Evolutionary conservation across 1,284 basidiomycete species (phyloP).

Genomic region (Ceratobasidium sp.): DNA sequence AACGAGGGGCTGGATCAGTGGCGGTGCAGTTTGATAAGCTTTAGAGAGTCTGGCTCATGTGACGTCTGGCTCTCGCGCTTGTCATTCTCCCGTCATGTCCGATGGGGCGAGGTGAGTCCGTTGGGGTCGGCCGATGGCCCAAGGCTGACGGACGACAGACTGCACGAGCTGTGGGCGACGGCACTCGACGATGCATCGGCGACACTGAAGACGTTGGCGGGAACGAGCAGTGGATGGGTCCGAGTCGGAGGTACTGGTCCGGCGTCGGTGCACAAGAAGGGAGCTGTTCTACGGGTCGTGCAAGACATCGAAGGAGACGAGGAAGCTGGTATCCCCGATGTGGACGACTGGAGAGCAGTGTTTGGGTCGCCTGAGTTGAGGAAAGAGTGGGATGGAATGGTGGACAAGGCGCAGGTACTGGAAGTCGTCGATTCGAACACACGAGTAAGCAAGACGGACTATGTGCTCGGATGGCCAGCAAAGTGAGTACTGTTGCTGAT

Average conservation of each 20-base stretch:
- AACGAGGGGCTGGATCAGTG: background rate
- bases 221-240: slow-evolving; percentile 50
- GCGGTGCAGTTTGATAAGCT: slow-evolving; percentile 3
- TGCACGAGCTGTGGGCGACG: slow-evolving; percentile 75
- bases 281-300: slow-evolving; percentile 84
- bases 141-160: slow-evolving; percentile 52
- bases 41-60: background rate
- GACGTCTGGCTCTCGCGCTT: background rate
- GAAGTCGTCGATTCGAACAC: slow-evolving; percentile 89
- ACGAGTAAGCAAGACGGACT: slow-evolving; percentile 87
- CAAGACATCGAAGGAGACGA: slow-evolving; percentile 72
- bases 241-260: slow-evolving; percentile 45
- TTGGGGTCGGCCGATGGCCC: background rate
- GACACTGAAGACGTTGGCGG: slow-evolving; percentile 44
- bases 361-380: slow-evolving; percentile 85
- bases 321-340: slow-evolving; percentile 63
- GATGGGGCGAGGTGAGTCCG: slow-evolving; percentile 26
- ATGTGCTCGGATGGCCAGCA: slow-evolving; percentile 94
- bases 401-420: slow-evolving; percentile 82
- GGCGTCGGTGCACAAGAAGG: slow-evolving; percentile 59
- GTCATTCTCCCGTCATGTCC: slow-evolving; percentile 29
- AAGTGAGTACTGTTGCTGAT: slow-evolving; percentile 66
- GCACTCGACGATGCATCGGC: slow-evolving; percentile 69
- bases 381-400: slow-evolving; percentile 91
- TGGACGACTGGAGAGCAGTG: slow-evolving; percentile 85